These are phyloP conservation scores for Fomitopsis serialis DNA, from an alignment of 768 basidiomycete species.

Conservation along the genomic window DNA sequence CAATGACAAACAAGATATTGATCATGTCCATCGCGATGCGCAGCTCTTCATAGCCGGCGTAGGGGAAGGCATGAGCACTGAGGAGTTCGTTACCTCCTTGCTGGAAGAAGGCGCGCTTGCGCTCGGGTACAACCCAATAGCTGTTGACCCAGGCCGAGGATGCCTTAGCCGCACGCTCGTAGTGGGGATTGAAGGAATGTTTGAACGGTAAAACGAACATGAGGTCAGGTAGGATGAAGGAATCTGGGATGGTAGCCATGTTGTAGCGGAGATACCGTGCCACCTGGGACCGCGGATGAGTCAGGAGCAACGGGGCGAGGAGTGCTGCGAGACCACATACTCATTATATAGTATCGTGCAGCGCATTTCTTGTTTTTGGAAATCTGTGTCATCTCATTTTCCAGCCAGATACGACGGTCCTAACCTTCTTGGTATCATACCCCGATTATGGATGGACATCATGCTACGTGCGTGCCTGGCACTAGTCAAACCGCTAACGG, in stretches of 20 bases:
- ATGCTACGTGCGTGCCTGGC: too few species aligned
- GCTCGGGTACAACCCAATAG: conserved; percentile 6
- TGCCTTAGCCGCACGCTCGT: neutral
- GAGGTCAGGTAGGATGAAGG: conserved; percentile 13
- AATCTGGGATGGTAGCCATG: neutral
- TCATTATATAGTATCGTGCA: too few species aligned
- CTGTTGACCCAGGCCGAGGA: conserved; percentile 10
- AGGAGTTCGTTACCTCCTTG: conserved; percentile 8
- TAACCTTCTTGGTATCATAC: too few species aligned
- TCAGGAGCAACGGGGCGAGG: too few species aligned
- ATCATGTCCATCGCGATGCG: conserved; percentile 10
- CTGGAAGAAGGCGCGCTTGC: conserved; percentile 6
- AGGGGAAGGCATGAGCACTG: conserved; percentile 6
- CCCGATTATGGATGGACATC: too few species aligned
- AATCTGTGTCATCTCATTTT: too few species aligned
- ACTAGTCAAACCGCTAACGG: too few species aligned
- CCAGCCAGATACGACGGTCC: too few species aligned
- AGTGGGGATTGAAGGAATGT: conserved; percentile 7
- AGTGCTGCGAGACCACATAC: too few species aligned
- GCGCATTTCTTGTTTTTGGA: too few species aligned
- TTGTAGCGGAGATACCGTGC: neutral
- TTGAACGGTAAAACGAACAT: conserved; percentile 6
- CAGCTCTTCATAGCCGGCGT: conserved; percentile 7
- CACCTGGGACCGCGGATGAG: too few species aligned
- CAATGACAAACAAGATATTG: conserved; percentile 10